These are phyloP conservation scores for Kickxella alabastrina DNA, from an alignment of 192 early-diverging fungal species.

Conservation along the genomic window DNA sequence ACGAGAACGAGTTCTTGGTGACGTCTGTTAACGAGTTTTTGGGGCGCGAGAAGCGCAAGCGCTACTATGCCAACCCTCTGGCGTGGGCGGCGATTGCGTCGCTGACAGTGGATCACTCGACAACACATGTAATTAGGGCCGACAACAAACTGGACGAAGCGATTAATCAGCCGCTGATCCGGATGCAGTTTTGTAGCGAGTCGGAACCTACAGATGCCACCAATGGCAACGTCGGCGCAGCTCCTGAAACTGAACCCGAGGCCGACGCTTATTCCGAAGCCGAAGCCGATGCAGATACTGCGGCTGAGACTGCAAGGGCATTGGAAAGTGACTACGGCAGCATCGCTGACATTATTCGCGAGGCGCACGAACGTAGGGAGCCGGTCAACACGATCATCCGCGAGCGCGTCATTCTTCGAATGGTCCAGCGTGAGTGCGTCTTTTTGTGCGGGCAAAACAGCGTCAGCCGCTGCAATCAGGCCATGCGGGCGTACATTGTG, in stretches of 20 bases:
- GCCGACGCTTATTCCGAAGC: too few relatives aligned
- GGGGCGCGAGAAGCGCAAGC: slow-evolving; percentile 45
- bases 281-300: too few relatives aligned
- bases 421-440: slow-evolving; percentile 23
- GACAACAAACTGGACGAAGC: background rate
- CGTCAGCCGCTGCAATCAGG: slow-evolving; percentile 1
- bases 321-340: slow-evolving; percentile 1
- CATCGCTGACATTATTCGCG: slow-evolving; percentile 13
- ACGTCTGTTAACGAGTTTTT: slow-evolving; percentile 19
- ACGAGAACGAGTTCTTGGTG: slow-evolving; percentile 19
- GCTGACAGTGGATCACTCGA: slow-evolving; percentile 14
- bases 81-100: slow-evolving; percentile 15
- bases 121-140: background rate
- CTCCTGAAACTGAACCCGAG: too few relatives aligned
- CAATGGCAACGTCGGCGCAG: too few relatives aligned
- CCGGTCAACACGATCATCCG: slow-evolving; percentile 17
- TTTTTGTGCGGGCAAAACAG: background rate
- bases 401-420: slow-evolving; percentile 18
- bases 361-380: slow-evolving; percentile 10
- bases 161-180: background rate
- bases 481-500: slow-evolving; percentile 5
- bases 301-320: too few relatives aligned
- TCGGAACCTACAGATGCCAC: too few relatives aligned
- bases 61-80: slow-evolving; percentile 30
- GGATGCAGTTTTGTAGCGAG: background rate